Percentiles rank a stretch among this genome's conserved stretches.
Conservation (phyloP, 116 monocot genomes). For the Dioscorea cayenensis region DNA sequence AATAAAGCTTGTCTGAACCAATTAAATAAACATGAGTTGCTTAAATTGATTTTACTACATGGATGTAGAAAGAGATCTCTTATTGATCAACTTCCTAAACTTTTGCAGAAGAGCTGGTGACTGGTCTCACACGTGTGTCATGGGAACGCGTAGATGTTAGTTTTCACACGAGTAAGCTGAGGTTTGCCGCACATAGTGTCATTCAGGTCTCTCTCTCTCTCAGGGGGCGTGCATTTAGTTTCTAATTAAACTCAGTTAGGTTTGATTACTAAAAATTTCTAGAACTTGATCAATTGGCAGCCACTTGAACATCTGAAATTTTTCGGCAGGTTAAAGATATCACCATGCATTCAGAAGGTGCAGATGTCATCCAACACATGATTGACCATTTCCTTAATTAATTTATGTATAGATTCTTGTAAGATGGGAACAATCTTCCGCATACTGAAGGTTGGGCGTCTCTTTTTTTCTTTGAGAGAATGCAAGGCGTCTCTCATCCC, state of each 20-base stretch:
- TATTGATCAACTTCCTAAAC: neutral
- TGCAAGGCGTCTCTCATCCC: too few species aligned
- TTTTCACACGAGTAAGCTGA: slow-evolving; percentile 49
- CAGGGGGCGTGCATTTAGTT: neutral
- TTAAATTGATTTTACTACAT: neutral
- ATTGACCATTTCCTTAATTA: slow-evolving; percentile 71
- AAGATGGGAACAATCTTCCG: too few species aligned
- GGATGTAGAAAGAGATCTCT: neutral
- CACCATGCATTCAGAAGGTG: slow-evolving; percentile 50
- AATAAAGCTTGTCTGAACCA: too few species aligned
- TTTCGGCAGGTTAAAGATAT: slow-evolving; percentile 44
- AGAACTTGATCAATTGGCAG: too few species aligned
- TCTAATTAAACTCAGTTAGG: too few species aligned
- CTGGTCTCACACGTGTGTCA: slow-evolving; percentile 51
- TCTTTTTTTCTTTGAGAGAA: too few species aligned
- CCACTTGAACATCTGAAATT: neutral
- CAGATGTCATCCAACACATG: slow-evolving; percentile 87
- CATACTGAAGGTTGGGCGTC: too few species aligned
- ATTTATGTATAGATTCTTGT: neutral
- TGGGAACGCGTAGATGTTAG: slow-evolving; percentile 96
- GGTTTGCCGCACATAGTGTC: slow-evolving; percentile 71
- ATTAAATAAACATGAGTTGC: neutral
- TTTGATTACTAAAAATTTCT: too few species aligned
- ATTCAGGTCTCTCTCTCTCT: slow-evolving; percentile 62
- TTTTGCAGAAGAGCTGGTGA: slow-evolving; percentile 63